Base-by-base conservation (phyloP, 2,329 filamentous ascomycete species). In the Fusarium sp. region DNA sequence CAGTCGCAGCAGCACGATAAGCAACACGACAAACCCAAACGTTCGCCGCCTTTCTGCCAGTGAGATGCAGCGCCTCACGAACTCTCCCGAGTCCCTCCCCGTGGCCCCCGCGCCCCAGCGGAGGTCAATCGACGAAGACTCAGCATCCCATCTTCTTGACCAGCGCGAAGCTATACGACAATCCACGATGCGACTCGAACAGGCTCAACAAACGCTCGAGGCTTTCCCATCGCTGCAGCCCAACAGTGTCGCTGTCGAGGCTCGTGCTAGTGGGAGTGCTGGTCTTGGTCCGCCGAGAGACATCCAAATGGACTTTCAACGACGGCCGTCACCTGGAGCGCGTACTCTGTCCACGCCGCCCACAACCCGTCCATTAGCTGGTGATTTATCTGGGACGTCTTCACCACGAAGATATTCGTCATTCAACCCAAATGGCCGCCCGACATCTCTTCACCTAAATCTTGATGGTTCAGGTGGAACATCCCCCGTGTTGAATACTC, bases 41-140 rank as follows among this genome's bases (percentile, higher is more conserved):
- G 77, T 88, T 46, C 82, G 85, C 55, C 83, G 86, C 37, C 79
- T 90, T 26, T 88, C 87, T 0, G 85, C 85, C 9, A 84, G 81
- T 37, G 85, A 88, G 71, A 88, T 90, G 74, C 83, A 87, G 53
- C 84, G 87, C 61, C 77, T 90, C 60, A 83, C 85, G 15, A 83
- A 82, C 28, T 82, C 84, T 2, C 86, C 86, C 7, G 85, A 87
- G 28, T 89, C 87, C 1, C 77, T 90, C 3, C 87, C 88, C 14
- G 76, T 89, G 1, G 84, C 84, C 2, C 75, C 78, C 66, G 76
- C 79, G 70, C 75, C 75, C 52, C 65, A 78, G 76, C 64, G 79
- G 72, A 67, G 77, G 76, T 64, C 74, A 74, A 65, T 82, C 76
- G 66, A 83, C 76, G 63, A 76, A 73, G 83, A 83, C 33, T 71